Evolutionary conservation across 352 stramenopile genomes (phyloP).

Genomic region (Pythium rishiriense): DNA sequence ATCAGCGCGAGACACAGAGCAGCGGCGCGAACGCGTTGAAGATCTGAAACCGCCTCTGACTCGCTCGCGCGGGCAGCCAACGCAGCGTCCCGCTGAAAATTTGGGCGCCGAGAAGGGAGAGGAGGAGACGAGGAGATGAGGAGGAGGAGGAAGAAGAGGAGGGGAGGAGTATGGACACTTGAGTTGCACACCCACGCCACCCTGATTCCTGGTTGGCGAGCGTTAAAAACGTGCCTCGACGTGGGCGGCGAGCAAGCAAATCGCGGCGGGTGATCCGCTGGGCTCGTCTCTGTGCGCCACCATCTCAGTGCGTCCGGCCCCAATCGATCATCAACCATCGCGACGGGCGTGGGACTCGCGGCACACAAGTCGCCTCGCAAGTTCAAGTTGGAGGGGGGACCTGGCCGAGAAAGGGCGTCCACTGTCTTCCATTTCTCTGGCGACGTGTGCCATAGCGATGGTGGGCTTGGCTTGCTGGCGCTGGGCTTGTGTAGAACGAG

Average conservation of each 20-base stretch:
- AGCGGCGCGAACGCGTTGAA: background rate
- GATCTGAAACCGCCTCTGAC: background rate
- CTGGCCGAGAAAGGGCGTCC: background rate
- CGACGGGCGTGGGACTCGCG: background rate
- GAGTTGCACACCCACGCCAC: no score
- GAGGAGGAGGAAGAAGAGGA: background rate
- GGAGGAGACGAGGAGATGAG: background rate
- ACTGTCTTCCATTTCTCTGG: background rate
- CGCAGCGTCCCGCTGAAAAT: background rate
- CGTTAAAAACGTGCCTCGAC: background rate
- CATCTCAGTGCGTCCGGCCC: background rate
- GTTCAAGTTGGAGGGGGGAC: background rate
- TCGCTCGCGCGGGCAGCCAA: background rate
- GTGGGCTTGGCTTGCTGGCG: no score
- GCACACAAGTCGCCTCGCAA: background rate
- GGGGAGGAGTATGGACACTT: background rate
- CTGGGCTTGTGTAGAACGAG: no score
- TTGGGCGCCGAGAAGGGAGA: background rate
- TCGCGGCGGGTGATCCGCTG: no score
- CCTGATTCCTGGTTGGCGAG: no score
- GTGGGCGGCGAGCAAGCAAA: background rate
- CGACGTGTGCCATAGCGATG: no score
- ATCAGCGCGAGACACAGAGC: background rate
- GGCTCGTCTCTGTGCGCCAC: background rate
- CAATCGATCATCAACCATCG: background rate